Evolutionary conservation across 192 early-diverging fungal genomes (phyloP).

Genomic region (Entrophospora sp.): DNA sequence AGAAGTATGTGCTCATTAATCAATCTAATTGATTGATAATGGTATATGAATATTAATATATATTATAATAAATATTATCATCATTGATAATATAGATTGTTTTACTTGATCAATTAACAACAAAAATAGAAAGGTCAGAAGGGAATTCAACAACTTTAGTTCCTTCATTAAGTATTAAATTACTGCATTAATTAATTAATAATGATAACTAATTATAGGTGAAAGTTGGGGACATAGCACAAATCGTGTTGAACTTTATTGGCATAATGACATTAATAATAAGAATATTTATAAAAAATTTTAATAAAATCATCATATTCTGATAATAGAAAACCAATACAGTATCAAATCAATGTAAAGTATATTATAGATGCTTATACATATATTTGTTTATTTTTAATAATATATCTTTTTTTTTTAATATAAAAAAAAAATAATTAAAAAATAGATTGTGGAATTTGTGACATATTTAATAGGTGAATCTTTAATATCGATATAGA

Average conservation of each 20-base stretch:
- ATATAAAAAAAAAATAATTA: not conserved
- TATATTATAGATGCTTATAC: too few species aligned
- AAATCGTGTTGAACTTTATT: constrained; percentile 13
- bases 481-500: too few species aligned
- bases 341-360: constrained; percentile 13
- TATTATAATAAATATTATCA: not conserved
- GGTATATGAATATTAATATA: not conserved
- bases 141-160: constrained; percentile 2
- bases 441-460: not conserved
- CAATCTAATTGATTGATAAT: not conserved
- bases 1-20: not conserved
- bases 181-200: too few species aligned
- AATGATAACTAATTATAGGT: too few species aligned
- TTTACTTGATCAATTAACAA: constrained; percentile 19
- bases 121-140: not conserved
- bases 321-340: not conserved
- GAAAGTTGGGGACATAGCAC: constrained; percentile 1
- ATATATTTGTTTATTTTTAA: not conserved
- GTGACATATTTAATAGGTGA: too few species aligned
- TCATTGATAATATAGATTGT: constrained; percentile 5
- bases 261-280: not conserved
- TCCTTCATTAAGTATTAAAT: constrained; percentile 5
- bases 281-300: not conserved
- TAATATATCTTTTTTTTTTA: not conserved
- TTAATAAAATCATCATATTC: constrained; percentile 9